Conservation (phyloP, 208 protist genomes). For the Wallacemonas sp. region DNA sequence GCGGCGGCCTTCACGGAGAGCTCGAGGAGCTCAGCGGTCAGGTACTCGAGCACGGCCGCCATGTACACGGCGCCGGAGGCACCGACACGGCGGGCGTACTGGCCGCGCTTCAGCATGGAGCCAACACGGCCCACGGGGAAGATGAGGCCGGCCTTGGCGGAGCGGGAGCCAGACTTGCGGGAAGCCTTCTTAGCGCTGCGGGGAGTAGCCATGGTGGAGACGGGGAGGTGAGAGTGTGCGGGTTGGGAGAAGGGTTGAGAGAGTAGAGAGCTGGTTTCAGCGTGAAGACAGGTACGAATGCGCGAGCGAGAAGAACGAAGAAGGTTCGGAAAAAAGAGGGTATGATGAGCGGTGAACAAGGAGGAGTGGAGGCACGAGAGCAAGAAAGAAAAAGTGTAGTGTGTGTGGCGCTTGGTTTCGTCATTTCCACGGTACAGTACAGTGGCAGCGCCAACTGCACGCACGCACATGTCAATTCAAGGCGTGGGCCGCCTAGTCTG, state of each 20-base stretch:
- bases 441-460: background rate
- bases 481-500: too few species aligned
- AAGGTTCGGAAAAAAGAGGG: background rate
- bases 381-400: background rate
- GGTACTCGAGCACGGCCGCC: constrained; percentile 99
- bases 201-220: constrained; percentile 61
- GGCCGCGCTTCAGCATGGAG: constrained; percentile 94
- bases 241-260: background rate
- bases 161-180: constrained; percentile 86
- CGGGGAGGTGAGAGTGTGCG: background rate
- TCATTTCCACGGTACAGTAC: background rate
- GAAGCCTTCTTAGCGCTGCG: constrained; percentile 76
- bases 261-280: background rate
- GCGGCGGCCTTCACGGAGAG: constrained; percentile 78
- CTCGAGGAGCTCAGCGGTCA: constrained; percentile 87
- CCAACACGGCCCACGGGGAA: constrained; percentile 99
- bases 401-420: too few species aligned
- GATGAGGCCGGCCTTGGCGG: constrained; percentile 96
- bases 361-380: background rate
- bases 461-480: too few species aligned
- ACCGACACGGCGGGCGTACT: constrained; percentile 97
- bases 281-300: background rate
- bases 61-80: constrained; percentile 98
- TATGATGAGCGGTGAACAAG: background rate
- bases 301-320: background rate